Base-by-base conservation (phyloP, 768 basidiomycete species). In the Boletus insuetus region DNA sequence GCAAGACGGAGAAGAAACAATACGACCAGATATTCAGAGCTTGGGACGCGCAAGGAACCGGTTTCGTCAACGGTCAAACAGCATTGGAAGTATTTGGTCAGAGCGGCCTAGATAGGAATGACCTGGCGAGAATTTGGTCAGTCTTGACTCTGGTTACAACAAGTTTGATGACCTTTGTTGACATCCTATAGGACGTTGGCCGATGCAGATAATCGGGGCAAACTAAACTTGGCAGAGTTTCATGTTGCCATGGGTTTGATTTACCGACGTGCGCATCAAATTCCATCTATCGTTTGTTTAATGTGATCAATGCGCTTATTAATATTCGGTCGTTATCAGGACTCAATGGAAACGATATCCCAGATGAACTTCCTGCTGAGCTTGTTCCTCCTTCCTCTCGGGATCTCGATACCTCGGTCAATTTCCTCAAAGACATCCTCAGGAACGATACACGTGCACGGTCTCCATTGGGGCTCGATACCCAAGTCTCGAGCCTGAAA, bases 231-330 rank as follows among this genome's bases (percentile, higher is more conserved):
- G 26, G 89, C 91, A 14, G 97, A 98, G 69, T 99, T 99, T 69
- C 94, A 98, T 68, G 91, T 98, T 55, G 97, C 97, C 0, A 99
- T 99, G 96, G 94, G 91, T 49, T 77, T 98, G 51, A 98, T 99
- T 65, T 98, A 94, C 74, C 86, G 97, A 67, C 82, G 96, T 98
- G 75, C 63, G 91, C 82, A 58, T 47, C 44, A 3, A 20, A 26
- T 49, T 26, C 53, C 20, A 53, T 51, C 17, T 49, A 34, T 45
- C 44, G 31, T 40, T 34, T 19, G 22, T 46, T n/a, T 22, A 5
- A 38, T 12, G 7, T 10, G 43, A 54, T 14, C 4, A 16, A 13
- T 9, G 7, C 46, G 20, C 40, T 56, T 6, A 49, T 46, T 11
- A 47, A 53, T 29, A 32, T 47, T 40, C 17, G n/a, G 19, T 51